Percentiles rank a stretch among this genome's conserved stretches.
Conservation (phyloP, 1,284 basidiomycete species). For the Austropuccinia psidii region DNA sequence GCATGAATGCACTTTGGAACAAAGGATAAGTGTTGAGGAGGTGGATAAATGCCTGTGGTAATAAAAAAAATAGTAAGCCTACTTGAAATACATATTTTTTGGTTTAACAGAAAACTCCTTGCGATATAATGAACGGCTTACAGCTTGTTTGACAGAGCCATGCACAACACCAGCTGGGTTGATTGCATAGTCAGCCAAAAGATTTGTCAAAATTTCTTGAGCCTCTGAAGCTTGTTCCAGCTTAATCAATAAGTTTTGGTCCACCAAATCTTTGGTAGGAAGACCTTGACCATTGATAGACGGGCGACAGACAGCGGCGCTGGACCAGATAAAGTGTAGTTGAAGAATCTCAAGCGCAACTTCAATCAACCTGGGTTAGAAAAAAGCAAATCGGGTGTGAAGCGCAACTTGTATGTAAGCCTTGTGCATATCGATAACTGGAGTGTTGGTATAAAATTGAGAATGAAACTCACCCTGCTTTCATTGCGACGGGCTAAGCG, state of each 20-base stretch:
- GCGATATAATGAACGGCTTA: not conserved
- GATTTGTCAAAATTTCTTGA: constrained; percentile 8
- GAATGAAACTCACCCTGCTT: constrained; percentile 57
- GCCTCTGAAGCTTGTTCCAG: not conserved
- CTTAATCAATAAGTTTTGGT: not conserved
- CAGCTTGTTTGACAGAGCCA: constrained; percentile 9
- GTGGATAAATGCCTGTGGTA: constrained; percentile 35
- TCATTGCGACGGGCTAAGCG: constrained; percentile 82
- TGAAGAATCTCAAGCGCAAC: constrained; percentile 31
- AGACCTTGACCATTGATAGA: not conserved
- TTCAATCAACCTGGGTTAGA: constrained; percentile 16
- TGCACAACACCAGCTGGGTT: not conserved
- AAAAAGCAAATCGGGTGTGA: no score
- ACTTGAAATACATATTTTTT: no score
- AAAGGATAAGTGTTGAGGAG: constrained; percentile 33
- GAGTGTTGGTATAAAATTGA: no score
- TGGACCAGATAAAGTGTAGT: constrained; percentile 29
- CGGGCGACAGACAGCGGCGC: constrained; percentile 1
- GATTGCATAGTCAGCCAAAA: constrained; percentile 6
- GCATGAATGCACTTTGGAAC: constrained; percentile 18
- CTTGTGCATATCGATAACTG: no score
- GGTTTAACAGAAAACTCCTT: not conserved
- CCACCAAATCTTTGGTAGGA: not conserved
- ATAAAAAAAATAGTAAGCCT: no score
- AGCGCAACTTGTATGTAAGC: no score